Percentiles rank a stretch among this genome's conserved stretches.
Conservation (phyloP, 805 yeast genomes). For the Nematodospora valgi region DNA sequence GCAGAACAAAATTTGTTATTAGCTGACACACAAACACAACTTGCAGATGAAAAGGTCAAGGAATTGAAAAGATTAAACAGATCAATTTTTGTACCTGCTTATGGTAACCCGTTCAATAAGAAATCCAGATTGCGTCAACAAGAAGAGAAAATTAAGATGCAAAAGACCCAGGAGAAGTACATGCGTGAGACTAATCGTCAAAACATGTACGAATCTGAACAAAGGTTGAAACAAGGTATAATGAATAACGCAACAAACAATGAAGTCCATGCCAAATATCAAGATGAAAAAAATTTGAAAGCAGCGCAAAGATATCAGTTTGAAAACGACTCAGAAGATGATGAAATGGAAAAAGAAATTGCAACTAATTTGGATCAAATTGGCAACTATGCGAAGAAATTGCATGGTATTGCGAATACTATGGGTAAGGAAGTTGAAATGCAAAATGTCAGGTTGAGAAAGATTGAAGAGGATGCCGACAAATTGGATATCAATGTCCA, state of each 20-base stretch:
- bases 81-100: constrained; percentile 74
- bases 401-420: constrained; percentile 68
- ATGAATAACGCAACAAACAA: constrained; percentile 35
- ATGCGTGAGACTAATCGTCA: constrained; percentile 59
- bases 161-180: constrained; percentile 59
- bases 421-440: constrained; percentile 74
- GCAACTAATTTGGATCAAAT: constrained; percentile 81
- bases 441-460: constrained; percentile 71
- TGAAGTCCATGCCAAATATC: constrained; percentile 44
- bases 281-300: constrained; percentile 48
- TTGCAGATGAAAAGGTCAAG: constrained; percentile 78
- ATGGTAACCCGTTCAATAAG: constrained; percentile 80
- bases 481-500: constrained; percentile 80
- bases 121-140: constrained; percentile 69
- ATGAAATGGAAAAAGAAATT: constrained; percentile 84
- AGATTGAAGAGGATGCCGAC: constrained; percentile 82
- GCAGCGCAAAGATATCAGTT: constrained; percentile 73
- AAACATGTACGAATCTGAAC: constrained; percentile 61
- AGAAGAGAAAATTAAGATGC: constrained; percentile 64
- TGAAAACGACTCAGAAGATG: constrained; percentile 91
- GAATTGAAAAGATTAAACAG: constrained; percentile 79
- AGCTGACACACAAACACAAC: constrained; percentile 75
- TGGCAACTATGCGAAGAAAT: constrained; percentile 59
- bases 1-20: constrained; percentile 74
- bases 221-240: constrained; percentile 63